Evolutionary conservation across 2,329 filamentous ascomycete species (phyloP), one percentile per base, ranked within the genome.

Genomic region (Phaeosphaeriaceae sp.): DNA sequence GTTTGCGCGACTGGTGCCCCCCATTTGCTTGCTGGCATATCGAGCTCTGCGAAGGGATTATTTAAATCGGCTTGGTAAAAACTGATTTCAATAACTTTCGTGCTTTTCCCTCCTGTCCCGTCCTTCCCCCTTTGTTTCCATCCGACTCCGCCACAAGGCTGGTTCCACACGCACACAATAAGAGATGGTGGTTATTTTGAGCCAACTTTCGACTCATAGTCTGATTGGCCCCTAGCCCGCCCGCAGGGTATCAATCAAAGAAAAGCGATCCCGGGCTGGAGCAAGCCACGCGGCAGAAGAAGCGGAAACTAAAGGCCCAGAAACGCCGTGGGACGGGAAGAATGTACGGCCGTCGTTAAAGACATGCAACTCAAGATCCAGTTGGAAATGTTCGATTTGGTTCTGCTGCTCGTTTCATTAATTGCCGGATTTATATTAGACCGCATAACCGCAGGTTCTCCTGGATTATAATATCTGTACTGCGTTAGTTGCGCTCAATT

Each of bases 361-460:
- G 61, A 65, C 70, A 72, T 73, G 63, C 68, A 63, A 68, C 60
- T 63, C 64, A 60, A 69, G 63, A 64, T 60, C 63, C 58, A 64
- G 54, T 42, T 58, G 58, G 52, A 59, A 60, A 63, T 60, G 60
- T 67, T 63, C 54, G 56, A 48, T 33, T 61, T 55, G 60, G 61
- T 48, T 56, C 54, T 51, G 47, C 52, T 54, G 50, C 46, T 47
- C 51, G 37, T 51, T 52, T 45, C 42, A 48, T 87, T 88, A 26
- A 26, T 26, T 26, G 23, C 23, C 23, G 23, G 23, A 8, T 26
- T 11, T 26, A 97, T 84, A 97, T 97, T 76, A 97, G 82, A 83
- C 93, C 93, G 78, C 92, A 97, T 76, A 96, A 84, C 76, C 94
- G 89, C 60, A 99, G 86, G 80, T 99, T 99, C 80, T 97, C 94